Base-by-base conservation (phyloP, 352 stramenopile species). In the Pythium biforme region DNA sequence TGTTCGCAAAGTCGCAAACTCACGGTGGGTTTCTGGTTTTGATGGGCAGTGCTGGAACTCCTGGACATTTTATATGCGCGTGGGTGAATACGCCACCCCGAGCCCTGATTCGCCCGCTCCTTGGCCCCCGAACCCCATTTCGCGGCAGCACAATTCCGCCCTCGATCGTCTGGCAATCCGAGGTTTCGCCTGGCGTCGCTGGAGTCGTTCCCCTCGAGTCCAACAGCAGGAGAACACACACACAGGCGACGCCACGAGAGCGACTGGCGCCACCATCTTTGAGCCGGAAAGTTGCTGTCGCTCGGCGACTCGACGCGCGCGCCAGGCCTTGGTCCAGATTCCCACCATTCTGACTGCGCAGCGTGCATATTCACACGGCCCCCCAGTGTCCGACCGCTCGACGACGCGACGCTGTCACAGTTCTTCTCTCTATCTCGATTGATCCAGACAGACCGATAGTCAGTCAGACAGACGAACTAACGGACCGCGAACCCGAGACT, bases 381-480 rank as follows among this genome's bases (percentile, higher is more conserved):
- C n/a, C 31, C 31, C 12, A 11, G 19, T 51, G 10, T 26, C 19
- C 52, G 52, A 59, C 52, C 17, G 37, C 52, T 27, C 43, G 54
- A 60, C 54, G 43, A 45, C 55, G 55, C 55, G 55, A 54, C 55
- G 22, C n/a, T n/a, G n/a, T n/a, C n/a, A n/a, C 29, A 37, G 23
- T 34, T 46, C n/a, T 20, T 27, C 43, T 29, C 15, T 45, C 19
- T 45, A 10, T 12, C 39, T 45, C 39, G 39, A 45, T 12, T 22
- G n/a, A 49, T 29, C 47, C 23, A 19, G 47, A 43, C 23, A 19
- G 47, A 43, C 48, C n/a, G 40, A 3, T 26, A 55, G 48, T n/a
- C 48, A 40, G 48, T 29, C 48, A 40, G 48, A 55, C 45, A 34
- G 22, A 51, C 48, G 3, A 29, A 40, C 48, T 6, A 17, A 6